Percentiles rank a stretch among this genome's conserved stretches.
Evolutionary conservation across 2,329 filamentous ascomycete genomes (phyloP).

Genomic region (Fusarium nisikadoi): DNA sequence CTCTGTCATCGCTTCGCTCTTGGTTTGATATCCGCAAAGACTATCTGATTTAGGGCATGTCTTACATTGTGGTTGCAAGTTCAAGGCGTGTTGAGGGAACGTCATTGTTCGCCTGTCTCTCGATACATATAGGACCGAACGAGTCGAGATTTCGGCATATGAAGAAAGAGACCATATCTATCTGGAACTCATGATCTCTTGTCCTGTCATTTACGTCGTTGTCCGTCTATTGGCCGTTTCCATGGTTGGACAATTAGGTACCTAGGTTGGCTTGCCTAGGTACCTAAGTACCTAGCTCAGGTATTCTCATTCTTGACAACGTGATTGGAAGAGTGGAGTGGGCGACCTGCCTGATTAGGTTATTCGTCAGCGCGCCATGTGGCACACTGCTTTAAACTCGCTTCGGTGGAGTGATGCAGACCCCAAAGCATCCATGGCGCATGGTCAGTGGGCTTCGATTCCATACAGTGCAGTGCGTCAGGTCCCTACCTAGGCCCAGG

Average conservation of each 20-base stretch:
- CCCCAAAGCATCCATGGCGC: not conserved
- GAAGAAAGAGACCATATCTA: not conserved
- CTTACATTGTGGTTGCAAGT: not conserved
- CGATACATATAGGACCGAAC: not conserved
- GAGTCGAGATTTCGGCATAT: not conserved
- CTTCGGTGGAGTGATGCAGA: conserved; percentile 29
- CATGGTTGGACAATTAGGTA: conserved; percentile 17
- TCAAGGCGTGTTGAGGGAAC: not conserved
- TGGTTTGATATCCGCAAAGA: not conserved
- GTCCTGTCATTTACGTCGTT: conserved; percentile 21
- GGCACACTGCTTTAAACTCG: conserved; percentile 23
- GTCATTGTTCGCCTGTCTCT: not conserved
- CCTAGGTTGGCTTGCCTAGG: not conserved
- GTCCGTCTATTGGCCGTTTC: not conserved
- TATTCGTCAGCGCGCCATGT: conserved; percentile 7
- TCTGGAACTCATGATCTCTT: not conserved
- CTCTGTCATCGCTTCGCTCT: not conserved
- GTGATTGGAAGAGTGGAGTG: conserved; percentile 20
- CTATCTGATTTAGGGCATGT: not conserved
- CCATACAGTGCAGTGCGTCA: conserved; percentile 18
- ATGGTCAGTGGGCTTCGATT: conserved; percentile 12
- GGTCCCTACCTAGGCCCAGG: conserved; percentile 6
- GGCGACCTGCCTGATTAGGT: conserved; percentile 30
- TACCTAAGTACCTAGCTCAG: not conserved
- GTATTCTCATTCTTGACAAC: conserved; percentile 18